Conservation (phyloP, 495 filamentous ascomycete genomes). For the Annulohypoxylon stygium region DNA sequence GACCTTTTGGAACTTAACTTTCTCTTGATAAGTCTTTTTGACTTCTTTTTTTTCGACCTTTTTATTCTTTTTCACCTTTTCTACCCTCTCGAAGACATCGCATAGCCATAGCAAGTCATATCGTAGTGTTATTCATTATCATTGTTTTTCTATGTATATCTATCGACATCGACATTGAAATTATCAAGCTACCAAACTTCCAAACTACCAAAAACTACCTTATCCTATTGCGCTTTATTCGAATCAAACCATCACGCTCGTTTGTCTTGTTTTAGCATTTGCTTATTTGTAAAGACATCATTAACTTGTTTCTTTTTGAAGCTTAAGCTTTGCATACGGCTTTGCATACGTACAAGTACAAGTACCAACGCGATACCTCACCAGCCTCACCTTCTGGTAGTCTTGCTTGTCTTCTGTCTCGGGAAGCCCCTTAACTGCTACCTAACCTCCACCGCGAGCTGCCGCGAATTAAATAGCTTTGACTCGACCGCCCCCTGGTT, state of each 20-base stretch:
- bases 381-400: neutral
- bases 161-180: too few relatives aligned
- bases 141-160: constrained; percentile 2
- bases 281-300: constrained; percentile 11
- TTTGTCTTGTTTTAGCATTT: constrained; percentile 19
- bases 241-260: constrained; percentile 8
- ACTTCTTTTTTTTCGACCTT: neutral
- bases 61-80: constrained; percentile 11
- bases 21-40: constrained; percentile 13
- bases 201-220: neutral
- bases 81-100: constrained; percentile 18
- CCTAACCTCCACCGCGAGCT: neutral
- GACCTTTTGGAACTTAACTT: constrained; percentile 9
- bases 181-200: too few relatives aligned
- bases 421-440: constrained; percentile 31
- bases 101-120: constrained; percentile 6
- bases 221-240: constrained; percentile 5
- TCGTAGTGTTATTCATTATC: neutral
- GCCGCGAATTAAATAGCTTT: neutral
- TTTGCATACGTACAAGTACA: neutral
- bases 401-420: constrained; percentile 35
- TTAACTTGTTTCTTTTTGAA: constrained; percentile 4
- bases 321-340: neutral
- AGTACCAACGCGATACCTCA: neutral
- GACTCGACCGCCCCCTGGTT: constrained; percentile 2